A percentile compares a stretch with the other conserved stretches of the same genome.
These are phyloP conservation scores for Chaetomiaceae sp. DNA, from an alignment of 2,329 filamentous ascomycete species.

Conservation along the genomic window DNA sequence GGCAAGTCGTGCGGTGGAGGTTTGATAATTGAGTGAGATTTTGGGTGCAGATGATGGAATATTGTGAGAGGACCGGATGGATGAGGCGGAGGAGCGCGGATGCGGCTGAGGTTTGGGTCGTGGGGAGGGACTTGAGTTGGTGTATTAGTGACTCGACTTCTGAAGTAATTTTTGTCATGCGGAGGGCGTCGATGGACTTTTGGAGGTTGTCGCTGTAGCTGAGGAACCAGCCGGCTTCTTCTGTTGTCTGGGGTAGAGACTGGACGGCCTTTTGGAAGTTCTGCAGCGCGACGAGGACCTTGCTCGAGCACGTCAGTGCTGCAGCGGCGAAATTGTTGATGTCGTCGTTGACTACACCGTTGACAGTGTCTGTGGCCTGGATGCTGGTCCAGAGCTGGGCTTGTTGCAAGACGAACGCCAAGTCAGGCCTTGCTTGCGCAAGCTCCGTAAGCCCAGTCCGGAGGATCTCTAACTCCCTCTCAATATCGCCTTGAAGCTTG, in stretches of 20 bases:
- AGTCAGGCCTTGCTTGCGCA: conserved; percentile 48
- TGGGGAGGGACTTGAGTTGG: conserved; percentile 34
- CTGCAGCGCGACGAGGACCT: conserved; percentile 75
- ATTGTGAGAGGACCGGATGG: conserved; percentile 71
- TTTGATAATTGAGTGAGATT: conserved; percentile 55
- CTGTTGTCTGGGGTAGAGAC: conserved; percentile 53
- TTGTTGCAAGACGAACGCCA: conserved; percentile 63
- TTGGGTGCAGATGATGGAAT: conserved; percentile 56
- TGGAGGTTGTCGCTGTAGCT: conserved; percentile 50
- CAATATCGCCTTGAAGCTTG: conserved; percentile 34
- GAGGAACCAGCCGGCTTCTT: conserved; percentile 61
- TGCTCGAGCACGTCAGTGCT: conserved; percentile 64
- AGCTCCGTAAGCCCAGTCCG: conserved; percentile 40
- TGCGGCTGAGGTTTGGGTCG: conserved; percentile 38
- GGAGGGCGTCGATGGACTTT: conserved; percentile 54
- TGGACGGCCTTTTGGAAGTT: conserved; percentile 56
- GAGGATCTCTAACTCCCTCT: conserved; percentile 37
- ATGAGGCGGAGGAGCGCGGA: conserved; percentile 57
- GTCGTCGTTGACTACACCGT: conserved; percentile 19
- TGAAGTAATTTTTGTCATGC: conserved; percentile 50
- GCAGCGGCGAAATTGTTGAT: conserved; percentile 50
- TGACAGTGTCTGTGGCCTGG: conserved; percentile 25
- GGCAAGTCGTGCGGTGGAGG: conserved; percentile 67
- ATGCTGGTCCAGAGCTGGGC: conserved; percentile 59
- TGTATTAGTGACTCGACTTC: conserved; percentile 38